These are phyloP conservation scores for Gliomastix tumulicola DNA, from an alignment of 2,329 filamentous ascomycete genomes.

Conservation along the genomic window DNA sequence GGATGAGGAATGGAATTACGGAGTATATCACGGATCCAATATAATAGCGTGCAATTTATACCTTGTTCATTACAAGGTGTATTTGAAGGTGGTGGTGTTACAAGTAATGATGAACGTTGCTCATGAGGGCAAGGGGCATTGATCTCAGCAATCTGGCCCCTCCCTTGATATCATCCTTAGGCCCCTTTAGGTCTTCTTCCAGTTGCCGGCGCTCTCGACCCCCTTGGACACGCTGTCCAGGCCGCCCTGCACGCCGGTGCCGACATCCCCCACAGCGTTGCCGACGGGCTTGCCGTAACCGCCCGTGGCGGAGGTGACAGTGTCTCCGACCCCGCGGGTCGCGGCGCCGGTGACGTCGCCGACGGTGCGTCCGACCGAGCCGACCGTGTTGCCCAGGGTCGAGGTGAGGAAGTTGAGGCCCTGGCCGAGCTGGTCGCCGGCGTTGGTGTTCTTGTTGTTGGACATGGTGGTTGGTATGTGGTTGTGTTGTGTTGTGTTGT, in stretches of 20 bases:
- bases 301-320: constrained; percentile 45
- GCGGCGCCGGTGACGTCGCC: constrained; percentile 40
- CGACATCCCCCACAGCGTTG: constrained; percentile 44
- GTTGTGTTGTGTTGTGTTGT: too few species aligned
- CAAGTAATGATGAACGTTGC: too few species aligned
- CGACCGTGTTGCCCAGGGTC: constrained; percentile 31
- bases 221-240: constrained; percentile 41
- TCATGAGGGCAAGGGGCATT: too few species aligned
- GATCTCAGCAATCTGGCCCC: too few species aligned
- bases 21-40: background rate
- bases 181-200: constrained; percentile 32
- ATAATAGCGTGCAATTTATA: background rate
- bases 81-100: too few species aligned
- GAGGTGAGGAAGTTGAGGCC: constrained; percentile 29
- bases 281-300: constrained; percentile 47
- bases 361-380: constrained; percentile 29
- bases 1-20: constrained; percentile 32
- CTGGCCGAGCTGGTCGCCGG: constrained; percentile 21
- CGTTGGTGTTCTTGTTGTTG: constrained; percentile 12
- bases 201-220: constrained; percentile 50
- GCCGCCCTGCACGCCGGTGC: constrained; percentile 46
- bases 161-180: background rate
- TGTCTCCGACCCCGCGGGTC: constrained; percentile 49
- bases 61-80: background rate
- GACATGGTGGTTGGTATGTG: constrained; percentile 11